Conservation (phyloP, 2,329 filamentous ascomycete genomes). For the Colletotrichum ledebouriae region DNA sequence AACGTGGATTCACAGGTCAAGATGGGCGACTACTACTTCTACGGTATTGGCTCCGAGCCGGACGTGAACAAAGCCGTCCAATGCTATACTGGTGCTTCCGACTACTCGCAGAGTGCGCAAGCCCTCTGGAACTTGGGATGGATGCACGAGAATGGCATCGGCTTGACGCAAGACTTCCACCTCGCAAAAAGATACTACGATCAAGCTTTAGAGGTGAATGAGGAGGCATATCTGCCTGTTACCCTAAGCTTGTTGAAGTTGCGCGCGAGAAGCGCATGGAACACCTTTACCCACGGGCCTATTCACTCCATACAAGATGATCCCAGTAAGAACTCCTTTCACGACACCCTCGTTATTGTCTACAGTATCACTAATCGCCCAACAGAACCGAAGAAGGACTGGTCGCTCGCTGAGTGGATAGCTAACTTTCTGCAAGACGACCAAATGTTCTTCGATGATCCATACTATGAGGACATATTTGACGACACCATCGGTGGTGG, state of each 20-base stretch:
- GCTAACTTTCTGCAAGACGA: constrained; percentile 84
- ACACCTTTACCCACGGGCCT: constrained; percentile 88
- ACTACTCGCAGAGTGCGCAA: constrained; percentile 92
- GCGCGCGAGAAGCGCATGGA: constrained; percentile 90
- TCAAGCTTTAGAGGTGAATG: constrained; percentile 88
- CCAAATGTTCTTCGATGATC: constrained; percentile 72
- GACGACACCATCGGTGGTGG: constrained; percentile 69
- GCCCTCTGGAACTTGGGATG: constrained; percentile 97
- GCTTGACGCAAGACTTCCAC: constrained; percentile 94
- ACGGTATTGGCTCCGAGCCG: constrained; percentile 78
- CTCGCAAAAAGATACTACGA: constrained; percentile 98
- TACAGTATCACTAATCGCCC: constrained; percentile 47
- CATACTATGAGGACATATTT: constrained; percentile 66
- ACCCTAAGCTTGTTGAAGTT: constrained; percentile 90
- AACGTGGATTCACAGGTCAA: constrained; percentile 97
- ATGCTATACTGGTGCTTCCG: constrained; percentile 93
- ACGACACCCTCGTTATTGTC: not conserved
- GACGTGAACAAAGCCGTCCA: constrained; percentile 90
- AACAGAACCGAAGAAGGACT: constrained; percentile 76
- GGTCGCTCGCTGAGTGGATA: constrained; percentile 88
- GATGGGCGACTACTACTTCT: constrained; percentile 97
- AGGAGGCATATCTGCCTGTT: constrained; percentile 94
- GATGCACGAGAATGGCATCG: constrained; percentile 99
- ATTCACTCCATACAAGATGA: constrained; percentile 95
- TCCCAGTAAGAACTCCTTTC: constrained; percentile 70